These are phyloP conservation scores for Yamadazyma tumulicola DNA, from an alignment of 805 yeast genomes.

Conservation along the genomic window DNA sequence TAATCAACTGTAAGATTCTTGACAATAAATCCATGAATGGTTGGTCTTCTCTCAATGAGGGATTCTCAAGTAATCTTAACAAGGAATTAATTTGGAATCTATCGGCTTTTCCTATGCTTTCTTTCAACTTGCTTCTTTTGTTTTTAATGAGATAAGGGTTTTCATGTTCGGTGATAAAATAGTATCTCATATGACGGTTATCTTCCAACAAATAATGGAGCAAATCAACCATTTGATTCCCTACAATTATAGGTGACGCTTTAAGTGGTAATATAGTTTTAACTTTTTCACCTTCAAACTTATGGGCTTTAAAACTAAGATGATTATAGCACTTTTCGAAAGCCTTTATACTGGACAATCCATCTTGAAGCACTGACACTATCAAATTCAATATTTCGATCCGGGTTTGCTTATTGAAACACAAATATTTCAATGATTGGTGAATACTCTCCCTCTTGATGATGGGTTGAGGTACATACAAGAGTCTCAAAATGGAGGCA, in stretches of 20 bases:
- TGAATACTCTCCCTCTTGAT: conserved; percentile 60
- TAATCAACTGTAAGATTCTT: conserved; percentile 69
- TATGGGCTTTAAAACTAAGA: conserved; percentile 42
- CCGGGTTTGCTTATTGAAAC: conserved; percentile 75
- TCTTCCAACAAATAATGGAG: conserved; percentile 66
- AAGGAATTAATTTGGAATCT: conserved; percentile 74
- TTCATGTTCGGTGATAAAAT: conserved; percentile 74
- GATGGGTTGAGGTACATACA: conserved; percentile 70
- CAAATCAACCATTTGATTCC: conserved; percentile 74
- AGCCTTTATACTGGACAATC: conserved; percentile 56
- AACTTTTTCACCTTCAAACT: conserved; percentile 9
- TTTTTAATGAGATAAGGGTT: conserved; percentile 36
- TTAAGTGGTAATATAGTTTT: conserved; percentile 46
- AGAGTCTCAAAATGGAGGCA: conserved; percentile 63
- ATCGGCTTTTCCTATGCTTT: conserved; percentile 17
- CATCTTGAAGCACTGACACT: conserved; percentile 71
- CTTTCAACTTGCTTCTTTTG: conserved; percentile 27
- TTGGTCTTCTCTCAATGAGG: conserved; percentile 66
- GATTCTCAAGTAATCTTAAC: conserved; percentile 57
- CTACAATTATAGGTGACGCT: conserved; percentile 66
- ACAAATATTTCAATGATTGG: conserved; percentile 61
- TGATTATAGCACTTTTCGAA: conserved; percentile 61
- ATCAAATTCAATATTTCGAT: conserved; percentile 68
- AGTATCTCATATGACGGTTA: conserved; percentile 65
- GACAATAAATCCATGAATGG: conserved; percentile 75